Evolutionary conservation across 257 asterid genomes (phyloP).

Genomic region (Nicotiana undulata): DNA sequence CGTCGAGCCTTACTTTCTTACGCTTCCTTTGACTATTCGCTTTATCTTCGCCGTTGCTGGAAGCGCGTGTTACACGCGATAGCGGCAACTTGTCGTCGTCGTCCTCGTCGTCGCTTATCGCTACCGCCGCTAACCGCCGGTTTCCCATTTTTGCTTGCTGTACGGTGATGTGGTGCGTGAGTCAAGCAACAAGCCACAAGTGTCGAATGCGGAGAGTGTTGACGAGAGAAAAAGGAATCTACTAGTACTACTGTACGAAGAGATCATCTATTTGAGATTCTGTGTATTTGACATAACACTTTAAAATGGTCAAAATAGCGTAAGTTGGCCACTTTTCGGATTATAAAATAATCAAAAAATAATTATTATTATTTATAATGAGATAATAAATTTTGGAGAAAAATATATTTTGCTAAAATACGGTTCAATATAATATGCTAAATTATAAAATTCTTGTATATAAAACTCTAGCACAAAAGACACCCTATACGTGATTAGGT

Average conservation of each 20-base stretch:
- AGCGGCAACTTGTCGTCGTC: neutral
- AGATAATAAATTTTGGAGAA: no score
- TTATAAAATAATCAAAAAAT: no score
- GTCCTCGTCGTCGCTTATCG: constrained; percentile 10
- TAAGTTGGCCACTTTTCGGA: no score
- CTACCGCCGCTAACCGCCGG: constrained; percentile 4
- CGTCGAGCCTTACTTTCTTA: constrained; percentile 20
- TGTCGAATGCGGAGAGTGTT: neutral
- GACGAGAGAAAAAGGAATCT: neutral
- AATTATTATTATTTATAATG: no score
- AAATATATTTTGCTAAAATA: no score
- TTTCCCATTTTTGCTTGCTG: constrained; percentile 1
- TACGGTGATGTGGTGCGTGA: neutral
- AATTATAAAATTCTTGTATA: no score
- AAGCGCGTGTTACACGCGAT: neutral
- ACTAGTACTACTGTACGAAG: neutral
- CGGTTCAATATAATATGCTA: no score
- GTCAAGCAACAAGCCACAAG: neutral
- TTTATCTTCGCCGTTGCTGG: neutral
- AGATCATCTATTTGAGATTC: neutral
- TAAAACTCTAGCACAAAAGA: no score
- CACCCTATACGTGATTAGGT: no score
- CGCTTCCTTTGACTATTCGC: constrained; percentile 20
- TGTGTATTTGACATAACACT: no score
- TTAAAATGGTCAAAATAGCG: no score